These are phyloP conservation scores for Colletotrichum zoysiae DNA, from an alignment of 2,329 filamentous ascomycete species.

Conservation along the genomic window DNA sequence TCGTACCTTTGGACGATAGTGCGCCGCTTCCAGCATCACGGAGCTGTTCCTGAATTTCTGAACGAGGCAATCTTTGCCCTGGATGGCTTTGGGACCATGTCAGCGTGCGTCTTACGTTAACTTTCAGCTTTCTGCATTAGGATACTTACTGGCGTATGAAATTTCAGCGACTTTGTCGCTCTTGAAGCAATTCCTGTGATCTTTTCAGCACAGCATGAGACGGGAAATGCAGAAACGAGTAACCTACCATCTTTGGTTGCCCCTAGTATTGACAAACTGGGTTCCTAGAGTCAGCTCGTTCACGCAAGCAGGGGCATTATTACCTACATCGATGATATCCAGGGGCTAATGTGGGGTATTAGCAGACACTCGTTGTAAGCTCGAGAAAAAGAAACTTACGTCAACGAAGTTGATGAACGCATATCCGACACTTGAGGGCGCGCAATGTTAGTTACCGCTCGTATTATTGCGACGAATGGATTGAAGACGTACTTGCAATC, in stretches of 20 bases:
- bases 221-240: too few species aligned
- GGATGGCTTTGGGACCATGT: constrained; percentile 73
- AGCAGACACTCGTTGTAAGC: constrained; percentile 46
- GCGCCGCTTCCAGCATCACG: constrained; percentile 87
- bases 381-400: constrained; percentile 61
- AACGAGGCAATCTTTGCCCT: constrained; percentile 90
- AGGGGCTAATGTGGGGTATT: constrained; percentile 66
- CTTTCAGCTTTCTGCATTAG: constrained; percentile 35
- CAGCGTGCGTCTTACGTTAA: constrained; percentile 41
- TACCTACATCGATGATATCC: constrained; percentile 77
- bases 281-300: constrained; percentile 46
- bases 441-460: background rate
- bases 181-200: constrained; percentile 79
- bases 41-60: constrained; percentile 98
- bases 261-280: constrained; percentile 79
- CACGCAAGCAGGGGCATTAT: background rate
- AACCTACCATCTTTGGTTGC: constrained; percentile 76
- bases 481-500: constrained; percentile 79
- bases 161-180: constrained; percentile 89
- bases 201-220: background rate
- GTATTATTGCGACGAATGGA: background rate
- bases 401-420: constrained; percentile 96
- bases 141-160: constrained; percentile 87
- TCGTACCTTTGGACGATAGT: constrained; percentile 84
- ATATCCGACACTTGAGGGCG: constrained; percentile 81